Base-by-base conservation (phyloP, 495 filamentous ascomycete genomes). In the Penicillium antarcticum region DNA sequence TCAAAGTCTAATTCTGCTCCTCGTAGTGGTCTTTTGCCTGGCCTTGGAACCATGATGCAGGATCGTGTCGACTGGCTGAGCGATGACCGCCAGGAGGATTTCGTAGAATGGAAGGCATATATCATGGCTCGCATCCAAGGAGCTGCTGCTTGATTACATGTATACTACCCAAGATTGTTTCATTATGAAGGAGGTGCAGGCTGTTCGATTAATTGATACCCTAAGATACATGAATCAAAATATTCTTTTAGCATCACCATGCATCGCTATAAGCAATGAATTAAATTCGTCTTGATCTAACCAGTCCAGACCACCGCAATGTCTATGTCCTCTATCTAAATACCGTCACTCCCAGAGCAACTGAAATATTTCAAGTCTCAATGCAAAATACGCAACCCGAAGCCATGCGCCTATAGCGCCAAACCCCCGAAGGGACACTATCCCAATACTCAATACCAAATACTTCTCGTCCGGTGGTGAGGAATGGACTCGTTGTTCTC, bases 381-480 rank as follows among this genome's bases (percentile, higher is more conserved):
- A 10, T 29, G 26, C 19, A 5, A 33, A 37, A 35, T 34, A 11
- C 12, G 31, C 23, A 33, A 39, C 8, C 39, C 26, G 7, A 29
- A 8, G 34, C 24, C 31, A 29, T 34, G 48, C 36, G 32, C 47
- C 47, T 36, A 33, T 16, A 40, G 53, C 45, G 43, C 52, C 41
- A 52, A 53, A 35, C 9, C 4, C 11, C 37, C n/a, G n/a, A 45
- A 44, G 29, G 40, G 8, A 21, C 24, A 49, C 26, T 23, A 36
- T 42, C 23, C 75, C 60, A 97, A 72, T 97, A 97, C 92, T 75
- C 61, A 97, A 72, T 97, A 97, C 92, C 92, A 97, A 55, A 97
- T 96, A 58, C 91, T 94, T 59, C 92, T 81, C 21, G 91, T 96
- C 53, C 92, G 79, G 69, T 97, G 92, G 69, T 96, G 92, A n/a